Evolutionary conservation across 441 rosid species (phyloP).

Genomic region (Oxalis stricta): DNA sequence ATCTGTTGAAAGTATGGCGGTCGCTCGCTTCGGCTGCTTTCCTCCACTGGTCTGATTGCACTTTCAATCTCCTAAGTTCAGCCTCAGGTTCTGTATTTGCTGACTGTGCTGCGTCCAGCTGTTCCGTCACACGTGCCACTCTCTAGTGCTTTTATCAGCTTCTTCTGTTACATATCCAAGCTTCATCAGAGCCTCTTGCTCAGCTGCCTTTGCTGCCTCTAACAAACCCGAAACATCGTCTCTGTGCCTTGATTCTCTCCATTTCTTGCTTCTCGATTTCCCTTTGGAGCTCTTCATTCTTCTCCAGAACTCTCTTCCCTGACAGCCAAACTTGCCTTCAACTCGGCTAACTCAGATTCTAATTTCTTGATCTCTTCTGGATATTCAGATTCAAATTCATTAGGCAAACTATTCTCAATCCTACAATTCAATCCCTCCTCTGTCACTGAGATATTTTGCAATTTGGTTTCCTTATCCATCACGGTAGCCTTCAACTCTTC

Average conservation of each 20-base stretch:
- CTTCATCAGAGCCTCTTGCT: slow-evolving; percentile 52
- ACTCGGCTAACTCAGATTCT: slow-evolving; percentile 34
- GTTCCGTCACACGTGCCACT: slow-evolving; percentile 46
- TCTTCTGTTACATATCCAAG: slow-evolving; percentile 49
- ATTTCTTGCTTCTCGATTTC: slow-evolving; percentile 34
- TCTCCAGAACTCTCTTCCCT: slow-evolving; percentile 38
- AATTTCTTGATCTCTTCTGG: slow-evolving; percentile 37
- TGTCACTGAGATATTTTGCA: slow-evolving; percentile 27
- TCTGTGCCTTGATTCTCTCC: slow-evolving; percentile 30
- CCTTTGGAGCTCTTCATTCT: slow-evolving; percentile 40
- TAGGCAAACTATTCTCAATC: slow-evolving; percentile 17
- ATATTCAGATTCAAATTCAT: slow-evolving; percentile 27
- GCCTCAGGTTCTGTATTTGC: slow-evolving; percentile 64
- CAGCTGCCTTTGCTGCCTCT: slow-evolving; percentile 38
- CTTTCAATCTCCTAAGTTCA: slow-evolving; percentile 77
- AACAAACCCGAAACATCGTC: slow-evolving; percentile 23
- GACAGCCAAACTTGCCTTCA: slow-evolving; percentile 37
- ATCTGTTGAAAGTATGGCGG: slow-evolving; percentile 66
- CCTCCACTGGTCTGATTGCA: slow-evolving; percentile 96
- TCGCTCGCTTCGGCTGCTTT: slow-evolving; percentile 97
- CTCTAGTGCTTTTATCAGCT: slow-evolving; percentile 57
- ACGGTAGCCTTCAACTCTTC: slow-evolving; percentile 33
- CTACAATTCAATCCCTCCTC: slow-evolving; percentile 25
- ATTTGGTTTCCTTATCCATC: slow-evolving; percentile 42
- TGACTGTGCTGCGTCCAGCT: slow-evolving; percentile 67